Conservation (phyloP, 371 early-diverging fungal genomes). For the Mucor lusitanicus region DNA sequence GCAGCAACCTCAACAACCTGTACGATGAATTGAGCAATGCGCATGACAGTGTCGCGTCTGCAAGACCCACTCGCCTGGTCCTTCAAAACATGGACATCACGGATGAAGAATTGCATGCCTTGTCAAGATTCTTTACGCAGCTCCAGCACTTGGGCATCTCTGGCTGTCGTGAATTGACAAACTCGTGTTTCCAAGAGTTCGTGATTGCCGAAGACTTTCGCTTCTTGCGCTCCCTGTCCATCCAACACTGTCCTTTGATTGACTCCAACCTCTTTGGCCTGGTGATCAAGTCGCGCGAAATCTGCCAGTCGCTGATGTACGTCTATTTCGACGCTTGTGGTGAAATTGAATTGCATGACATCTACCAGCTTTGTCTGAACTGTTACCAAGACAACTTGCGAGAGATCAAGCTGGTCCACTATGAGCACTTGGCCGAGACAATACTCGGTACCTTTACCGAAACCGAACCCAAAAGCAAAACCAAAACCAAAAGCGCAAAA, state of each 20-base stretch:
- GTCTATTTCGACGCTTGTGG: conserved; percentile 28
- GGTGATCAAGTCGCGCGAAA: neutral
- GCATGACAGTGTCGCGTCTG: neutral
- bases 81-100: conserved; percentile 16
- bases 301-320: neutral
- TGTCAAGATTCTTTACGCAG: neutral
- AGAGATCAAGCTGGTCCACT: neutral
- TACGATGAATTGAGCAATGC: neutral
- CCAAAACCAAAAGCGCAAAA: neutral
- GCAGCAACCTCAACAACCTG: neutral
- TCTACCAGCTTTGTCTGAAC: conserved; percentile 15
- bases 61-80: conserved; percentile 9
- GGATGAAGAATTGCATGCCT: neutral
- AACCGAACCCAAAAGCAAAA: no score
- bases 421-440: neutral
- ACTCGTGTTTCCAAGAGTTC: neutral
- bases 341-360: conserved; percentile 6
- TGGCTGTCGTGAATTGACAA: conserved; percentile 4
- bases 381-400: neutral
- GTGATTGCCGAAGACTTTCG: neutral
- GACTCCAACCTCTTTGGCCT: conserved; percentile 1
- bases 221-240: neutral
- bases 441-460: conserved; percentile 8
- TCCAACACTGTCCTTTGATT: conserved; percentile 23
- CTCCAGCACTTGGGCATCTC: conserved; percentile 7